Evolutionary conservation across 768 basidiomycete species (phyloP), one percentile per base, ranked within the genome.

Genomic region (Leccinum broughii): DNA sequence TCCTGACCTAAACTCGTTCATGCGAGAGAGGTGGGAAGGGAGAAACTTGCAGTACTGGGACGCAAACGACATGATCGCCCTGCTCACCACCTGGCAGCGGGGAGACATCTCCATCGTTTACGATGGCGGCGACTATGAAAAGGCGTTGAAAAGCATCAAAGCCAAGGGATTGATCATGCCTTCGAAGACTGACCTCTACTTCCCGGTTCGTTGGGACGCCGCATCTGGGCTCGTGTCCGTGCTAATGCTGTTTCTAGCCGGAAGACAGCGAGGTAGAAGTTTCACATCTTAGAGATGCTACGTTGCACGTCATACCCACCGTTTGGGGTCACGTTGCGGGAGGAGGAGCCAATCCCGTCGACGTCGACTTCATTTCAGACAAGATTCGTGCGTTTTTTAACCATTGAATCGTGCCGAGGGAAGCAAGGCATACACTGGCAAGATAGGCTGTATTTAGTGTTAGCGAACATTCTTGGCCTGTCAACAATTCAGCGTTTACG

Each of bases 301-400:
- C 74, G 30, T 70, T 85, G 17, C 77, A 80, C 2, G 72, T 85
- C n/a, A 85, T 85, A 58, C 77, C 80, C 56, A 81, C 83, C 1
- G 75, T 81, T 37, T 85, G 81, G 83, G 85, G 85, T 9, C 85
- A 87, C 70, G 77, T 81, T 67, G 82, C 79, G 51, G 83, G 82
- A 26, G 80, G 80, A 48, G 78, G 79, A 17, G 61, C 75, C 2
- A 81, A 80, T 60, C 59, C 66, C 3, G 54, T 64, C 0, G 82
- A 83, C 48, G 71, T 73, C 41, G 65, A 64, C 37, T 83, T 83
- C 62, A 76, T 85, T 34, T 68, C 72, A 50, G 64, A 62, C 4
- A 74, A 78, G 64, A 76, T 85, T 30, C 69, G 60, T 50, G 70
- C 73, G 48, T 85, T 84, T 59, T 71, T 83, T 46, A 73, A 74